Evolutionary conservation across 139 green algal species (phyloP).

Genomic region (Klebsormidium nitens): DNA sequence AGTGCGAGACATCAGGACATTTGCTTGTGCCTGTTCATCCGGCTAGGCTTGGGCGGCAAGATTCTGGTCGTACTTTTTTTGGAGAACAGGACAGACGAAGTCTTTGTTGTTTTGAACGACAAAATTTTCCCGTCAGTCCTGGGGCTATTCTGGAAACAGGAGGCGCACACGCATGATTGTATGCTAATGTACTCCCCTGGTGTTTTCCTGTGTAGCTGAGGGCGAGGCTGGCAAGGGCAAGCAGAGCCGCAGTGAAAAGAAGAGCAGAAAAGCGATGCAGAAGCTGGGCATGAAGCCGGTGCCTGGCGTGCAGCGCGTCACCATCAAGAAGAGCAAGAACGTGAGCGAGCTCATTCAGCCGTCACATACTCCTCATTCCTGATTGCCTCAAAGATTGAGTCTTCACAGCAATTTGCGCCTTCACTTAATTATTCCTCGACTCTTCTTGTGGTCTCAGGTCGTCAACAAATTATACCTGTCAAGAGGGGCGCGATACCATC

Average conservation of each 20-base stretch:
- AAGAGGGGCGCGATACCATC: too few relatives aligned
- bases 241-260: slow-evolving; percentile 95
- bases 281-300: slow-evolving; percentile 99
- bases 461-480: too few relatives aligned
- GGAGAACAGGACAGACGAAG: background rate
- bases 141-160: too few relatives aligned
- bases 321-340: slow-evolving; percentile 99
- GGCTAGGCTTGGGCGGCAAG: background rate
- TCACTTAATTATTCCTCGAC: too few relatives aligned
- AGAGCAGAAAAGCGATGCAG: slow-evolving; percentile 94
- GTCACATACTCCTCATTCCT: too few relatives aligned
- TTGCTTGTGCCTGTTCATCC: background rate
- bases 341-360: slow-evolving; percentile 47
- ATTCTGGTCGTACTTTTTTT: background rate
- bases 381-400: too few relatives aligned
- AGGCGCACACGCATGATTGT: background rate
- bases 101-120: background rate
- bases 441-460: too few relatives aligned
- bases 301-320: slow-evolving; percentile 79
- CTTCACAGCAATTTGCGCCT: too few relatives aligned
- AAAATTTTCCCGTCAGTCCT: background rate
- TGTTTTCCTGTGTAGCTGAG: slow-evolving; percentile 2
- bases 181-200: background rate
- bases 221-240: slow-evolving; percentile 57
- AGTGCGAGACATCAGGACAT: background rate